phyloP scores from a whole-genome alignment of 2,329 filamentous ascomycete genomes.

The Fonsecaea pugnacius region DNA sequence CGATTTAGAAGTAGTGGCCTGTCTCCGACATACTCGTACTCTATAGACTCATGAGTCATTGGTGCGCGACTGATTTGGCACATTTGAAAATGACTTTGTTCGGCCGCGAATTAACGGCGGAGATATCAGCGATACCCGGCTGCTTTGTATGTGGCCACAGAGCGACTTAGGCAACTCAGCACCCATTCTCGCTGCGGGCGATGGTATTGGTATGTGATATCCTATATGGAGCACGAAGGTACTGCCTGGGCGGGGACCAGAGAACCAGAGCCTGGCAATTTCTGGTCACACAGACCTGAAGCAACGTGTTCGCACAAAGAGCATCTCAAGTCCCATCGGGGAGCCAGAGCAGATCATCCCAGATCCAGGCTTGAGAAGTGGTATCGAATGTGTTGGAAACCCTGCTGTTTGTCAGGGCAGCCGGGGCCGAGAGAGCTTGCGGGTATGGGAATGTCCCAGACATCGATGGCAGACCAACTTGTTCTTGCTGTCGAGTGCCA shows the following conservation, averaged over 20 bases:
- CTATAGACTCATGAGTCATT: neutral
- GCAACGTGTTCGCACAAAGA: neutral
- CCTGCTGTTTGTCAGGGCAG: neutral
- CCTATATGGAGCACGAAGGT: neutral
- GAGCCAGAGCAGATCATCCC: slow-evolving; percentile 29
- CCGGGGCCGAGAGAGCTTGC: neutral
- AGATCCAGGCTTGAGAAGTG: slow-evolving; percentile 29
- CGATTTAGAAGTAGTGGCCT: neutral
- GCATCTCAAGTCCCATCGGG: slow-evolving; percentile 18
- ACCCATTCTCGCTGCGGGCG: neutral
- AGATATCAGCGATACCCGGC: neutral
- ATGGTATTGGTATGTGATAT: neutral
- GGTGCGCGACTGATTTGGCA: neutral
- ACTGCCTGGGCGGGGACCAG: neutral
- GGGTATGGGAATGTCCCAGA: neutral
- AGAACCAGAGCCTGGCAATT: neutral
- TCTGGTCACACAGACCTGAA: neutral
- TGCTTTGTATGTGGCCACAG: neutral
- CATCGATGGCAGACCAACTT: neutral
- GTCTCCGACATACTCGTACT: neutral
- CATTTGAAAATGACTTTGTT: neutral
- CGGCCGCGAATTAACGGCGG: neutral
- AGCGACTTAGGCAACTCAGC: neutral
- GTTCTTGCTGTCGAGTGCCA: slow-evolving; percentile 9
- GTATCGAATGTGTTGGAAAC: slow-evolving; percentile 21